A percentile compares a stretch with the other conserved stretches of the same genome.
Evolutionary conservation across 202 grass and related monocot genomes (phyloP).

Genomic region (Cymbopogon flexuosus): DNA sequence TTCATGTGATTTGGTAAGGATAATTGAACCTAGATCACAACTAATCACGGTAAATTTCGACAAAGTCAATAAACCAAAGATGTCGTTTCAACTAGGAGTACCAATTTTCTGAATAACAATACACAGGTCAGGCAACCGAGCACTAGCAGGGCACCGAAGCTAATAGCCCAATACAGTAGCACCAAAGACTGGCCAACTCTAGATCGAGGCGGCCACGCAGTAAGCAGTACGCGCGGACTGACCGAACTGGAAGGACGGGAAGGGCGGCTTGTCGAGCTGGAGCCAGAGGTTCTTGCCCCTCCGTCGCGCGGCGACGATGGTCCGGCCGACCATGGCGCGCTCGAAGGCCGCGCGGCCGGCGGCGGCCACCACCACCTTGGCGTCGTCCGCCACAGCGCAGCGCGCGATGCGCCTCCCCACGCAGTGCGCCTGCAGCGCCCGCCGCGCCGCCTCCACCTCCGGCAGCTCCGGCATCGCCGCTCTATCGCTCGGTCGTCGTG

Average conservation of each 20-base stretch:
- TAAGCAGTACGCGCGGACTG: background rate
- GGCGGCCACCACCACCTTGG: slow-evolving; percentile 46
- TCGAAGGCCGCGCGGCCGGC: slow-evolving; percentile 43
- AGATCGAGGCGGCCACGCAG: background rate
- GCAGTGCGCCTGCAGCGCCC: slow-evolving; percentile 77
- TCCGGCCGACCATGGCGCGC: slow-evolving; percentile 56
- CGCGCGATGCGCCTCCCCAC: slow-evolving; percentile 57
- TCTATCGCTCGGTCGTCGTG: background rate
- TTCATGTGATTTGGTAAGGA: background rate
- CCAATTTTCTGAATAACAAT: background rate
- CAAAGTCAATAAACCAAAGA: background rate
- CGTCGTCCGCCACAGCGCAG: slow-evolving; percentile 59
- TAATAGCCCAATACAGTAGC: background rate
- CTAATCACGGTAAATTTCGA: background rate
- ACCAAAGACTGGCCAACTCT: background rate
- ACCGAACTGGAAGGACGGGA: slow-evolving; percentile 95
- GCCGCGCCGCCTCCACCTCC: slow-evolving; percentile 86
- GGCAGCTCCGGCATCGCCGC: slow-evolving; percentile 74
- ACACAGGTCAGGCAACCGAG: background rate
- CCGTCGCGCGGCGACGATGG: slow-evolving; percentile 58
- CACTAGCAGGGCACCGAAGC: background rate
- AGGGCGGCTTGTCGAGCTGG: slow-evolving; percentile 64
- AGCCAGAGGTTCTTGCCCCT: slow-evolving; percentile 94
- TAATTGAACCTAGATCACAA: background rate
- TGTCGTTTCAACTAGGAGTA: background rate